Evolutionary conservation across 2,329 filamentous ascomycete species (phyloP).

Genomic region (Pestalotiopsis sp.): DNA sequence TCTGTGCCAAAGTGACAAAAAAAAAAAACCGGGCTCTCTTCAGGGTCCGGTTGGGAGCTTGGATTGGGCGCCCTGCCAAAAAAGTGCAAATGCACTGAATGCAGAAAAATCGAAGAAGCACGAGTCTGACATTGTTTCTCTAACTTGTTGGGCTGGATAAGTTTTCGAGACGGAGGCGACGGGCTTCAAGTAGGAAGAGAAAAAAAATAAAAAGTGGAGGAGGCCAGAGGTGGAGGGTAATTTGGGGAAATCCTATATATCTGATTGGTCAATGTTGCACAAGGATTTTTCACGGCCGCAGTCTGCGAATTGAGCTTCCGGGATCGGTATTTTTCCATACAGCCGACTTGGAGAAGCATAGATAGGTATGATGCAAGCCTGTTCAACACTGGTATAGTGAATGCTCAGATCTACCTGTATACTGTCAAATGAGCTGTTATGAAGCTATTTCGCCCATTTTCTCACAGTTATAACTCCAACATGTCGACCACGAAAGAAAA

Average conservation of each 20-base stretch:
- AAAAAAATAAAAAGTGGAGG: slow-evolving; percentile 6
- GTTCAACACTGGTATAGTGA: too few species aligned
- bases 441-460: too few species aligned
- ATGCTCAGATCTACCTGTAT: too few species aligned
- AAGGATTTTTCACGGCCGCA: not conserved
- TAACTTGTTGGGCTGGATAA: slow-evolving; percentile 2
- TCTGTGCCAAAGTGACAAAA: not conserved
- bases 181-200: slow-evolving; percentile 10
- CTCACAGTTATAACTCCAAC: too few species aligned
- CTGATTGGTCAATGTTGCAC: slow-evolving; percentile 1
- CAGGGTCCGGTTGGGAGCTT: not conserved
- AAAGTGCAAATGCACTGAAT: slow-evolving; percentile 10
- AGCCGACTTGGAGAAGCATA: not conserved
- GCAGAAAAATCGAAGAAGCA: not conserved
- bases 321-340: not conserved
- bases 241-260: not conserved
- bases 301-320: not conserved
- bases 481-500: not conserved
- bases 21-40: not conserved
- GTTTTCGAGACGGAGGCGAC: slow-evolving; percentile 1
- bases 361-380: too few species aligned
- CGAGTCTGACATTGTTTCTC: slow-evolving; percentile 6
- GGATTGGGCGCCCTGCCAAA: not conserved
- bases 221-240: not conserved
- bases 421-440: too few species aligned